Evolutionary conservation across 2,329 filamentous ascomycete species (phyloP).

Genomic region (Chaetomium globosum): DNA sequence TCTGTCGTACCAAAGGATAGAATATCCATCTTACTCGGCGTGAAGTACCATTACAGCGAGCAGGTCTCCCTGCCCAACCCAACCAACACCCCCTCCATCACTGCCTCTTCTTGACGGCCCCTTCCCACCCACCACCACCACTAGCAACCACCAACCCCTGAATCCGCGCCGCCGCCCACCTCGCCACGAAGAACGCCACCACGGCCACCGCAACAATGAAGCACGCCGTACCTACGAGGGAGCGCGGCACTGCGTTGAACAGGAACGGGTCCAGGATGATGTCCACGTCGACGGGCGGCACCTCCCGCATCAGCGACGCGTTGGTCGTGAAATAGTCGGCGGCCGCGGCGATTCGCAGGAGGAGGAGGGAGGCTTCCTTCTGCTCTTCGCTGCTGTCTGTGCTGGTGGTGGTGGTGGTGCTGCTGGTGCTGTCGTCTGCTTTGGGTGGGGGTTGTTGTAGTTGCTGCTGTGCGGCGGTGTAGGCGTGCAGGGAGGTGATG

Average conservation of each 20-base stretch:
- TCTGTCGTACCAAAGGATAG: neutral
- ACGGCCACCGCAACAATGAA: constrained; percentile 69
- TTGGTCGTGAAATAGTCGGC: constrained; percentile 86
- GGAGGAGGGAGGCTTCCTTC: constrained; percentile 56
- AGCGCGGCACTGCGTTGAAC: constrained; percentile 76
- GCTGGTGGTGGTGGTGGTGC: neutral
- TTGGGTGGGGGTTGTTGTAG: neutral
- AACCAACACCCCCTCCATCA: neutral
- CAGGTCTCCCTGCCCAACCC: neutral
- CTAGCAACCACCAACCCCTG: constrained; percentile 4
- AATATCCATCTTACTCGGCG: neutral
- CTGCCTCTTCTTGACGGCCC: constrained; percentile 31
- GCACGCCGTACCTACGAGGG: constrained; percentile 69
- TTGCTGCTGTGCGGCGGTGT: constrained; percentile 53
- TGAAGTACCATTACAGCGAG: neutral
- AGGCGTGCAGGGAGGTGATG: constrained; percentile 65
- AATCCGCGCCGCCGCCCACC: constrained; percentile 40
- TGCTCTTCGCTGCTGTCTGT: too few species aligned
- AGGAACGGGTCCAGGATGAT: constrained; percentile 84
- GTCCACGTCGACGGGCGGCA: constrained; percentile 76
- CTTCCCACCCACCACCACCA: neutral
- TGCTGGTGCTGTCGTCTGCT: constrained; percentile 11
- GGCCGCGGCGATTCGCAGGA: constrained; percentile 73
- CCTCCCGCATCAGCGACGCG: constrained; percentile 70
- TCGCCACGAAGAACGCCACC: constrained; percentile 50